Base-by-base conservation (phyloP, 768 basidiomycete species). In the Boletus vermiculosoides region DNA sequence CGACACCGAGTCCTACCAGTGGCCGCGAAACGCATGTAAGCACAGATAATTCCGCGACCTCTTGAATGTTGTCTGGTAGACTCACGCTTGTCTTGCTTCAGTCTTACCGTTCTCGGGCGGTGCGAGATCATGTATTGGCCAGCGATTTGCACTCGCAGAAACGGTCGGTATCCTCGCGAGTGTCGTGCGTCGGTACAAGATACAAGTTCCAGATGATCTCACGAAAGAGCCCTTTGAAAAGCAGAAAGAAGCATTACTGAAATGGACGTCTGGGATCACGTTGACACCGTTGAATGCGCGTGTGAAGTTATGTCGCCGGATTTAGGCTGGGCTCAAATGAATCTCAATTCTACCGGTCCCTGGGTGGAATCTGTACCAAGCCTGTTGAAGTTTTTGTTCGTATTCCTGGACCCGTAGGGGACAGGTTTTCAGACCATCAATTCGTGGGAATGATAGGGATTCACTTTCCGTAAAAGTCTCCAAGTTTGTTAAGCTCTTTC, bases 21-120 rank as follows among this genome's bases (percentile, higher is more conserved):
- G 80, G 80, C 81, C 80, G 15, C 75, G 81, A 22, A 73, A 81
- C 53, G 80, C 78, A 15, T 81, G 80, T 79, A 54, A 45, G 79
- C 45, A 22, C 13, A 5, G 7, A 18, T 15, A 7, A 11, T 20
- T 30, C 2, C 9, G 49, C 12, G 33, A 28, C 3, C 3, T 5
- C 23, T 18, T 8, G 33, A 4, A 39, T 0, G 9, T 16, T 47
- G 16, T 34, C 18, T 20, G 11, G 28, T 34, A 15, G 20, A 40
- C 42, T 42, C 49, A 42, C 31, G 28, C 20, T 37, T 45, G 22
- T 31, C 13, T 18, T 23, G 11, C 9, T 20, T n/a, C 37, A 78
- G 78, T 77, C 63, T 31, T 78, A 28, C 74, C 78, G 0, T 83
- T 83, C 63, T 76, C 77, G 6, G 67, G 64, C 0, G 80, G 82